Evolutionary conservation across 1,139 yeast genomes (phyloP).

Genomic region (Kurtzmaniella quercitrusa): DNA sequence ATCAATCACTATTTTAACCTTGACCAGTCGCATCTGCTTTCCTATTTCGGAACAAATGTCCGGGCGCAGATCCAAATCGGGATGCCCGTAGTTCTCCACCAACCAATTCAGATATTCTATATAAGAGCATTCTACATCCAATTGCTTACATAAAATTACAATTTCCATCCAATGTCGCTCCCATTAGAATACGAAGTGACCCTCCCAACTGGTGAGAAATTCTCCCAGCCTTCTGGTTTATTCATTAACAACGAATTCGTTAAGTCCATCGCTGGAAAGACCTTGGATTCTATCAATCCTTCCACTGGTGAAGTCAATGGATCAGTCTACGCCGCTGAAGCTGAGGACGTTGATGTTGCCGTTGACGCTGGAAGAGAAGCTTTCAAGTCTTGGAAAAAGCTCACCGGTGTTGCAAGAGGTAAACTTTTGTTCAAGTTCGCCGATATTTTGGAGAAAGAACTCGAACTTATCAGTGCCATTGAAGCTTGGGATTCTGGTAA

Average conservation of each 20-base stretch:
- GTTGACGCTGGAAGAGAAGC: constrained; percentile 72
- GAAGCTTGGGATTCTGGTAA: constrained; percentile 85
- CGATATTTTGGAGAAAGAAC: constrained; percentile 52
- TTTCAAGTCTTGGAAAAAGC: constrained; percentile 50
- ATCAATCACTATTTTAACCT: neutral
- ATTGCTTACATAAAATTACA: neutral
- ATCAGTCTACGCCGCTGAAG: constrained; percentile 61
- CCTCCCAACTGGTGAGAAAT: constrained; percentile 53
- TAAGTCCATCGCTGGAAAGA: constrained; percentile 55
- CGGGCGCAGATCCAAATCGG: neutral
- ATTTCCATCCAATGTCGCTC: constrained; percentile 20
- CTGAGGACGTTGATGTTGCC: constrained; percentile 70
- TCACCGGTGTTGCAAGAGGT: constrained; percentile 52
- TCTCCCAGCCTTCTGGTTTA: constrained; percentile 69
- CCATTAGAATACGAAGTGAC: constrained; percentile 41
- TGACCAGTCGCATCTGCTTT: neutral
- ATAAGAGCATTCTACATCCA: neutral
- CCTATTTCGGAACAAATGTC: neutral
- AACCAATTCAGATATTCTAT: neutral
- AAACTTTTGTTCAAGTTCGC: constrained; percentile 54
- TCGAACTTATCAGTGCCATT: constrained; percentile 56
- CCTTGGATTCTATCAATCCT: constrained; percentile 60
- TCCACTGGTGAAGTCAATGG: constrained; percentile 66
- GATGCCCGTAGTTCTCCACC: neutral
- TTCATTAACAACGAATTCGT: constrained; percentile 82